Base-by-base conservation (phyloP, 148 eudicot species). In the Chenopodium suecicum region DNA sequence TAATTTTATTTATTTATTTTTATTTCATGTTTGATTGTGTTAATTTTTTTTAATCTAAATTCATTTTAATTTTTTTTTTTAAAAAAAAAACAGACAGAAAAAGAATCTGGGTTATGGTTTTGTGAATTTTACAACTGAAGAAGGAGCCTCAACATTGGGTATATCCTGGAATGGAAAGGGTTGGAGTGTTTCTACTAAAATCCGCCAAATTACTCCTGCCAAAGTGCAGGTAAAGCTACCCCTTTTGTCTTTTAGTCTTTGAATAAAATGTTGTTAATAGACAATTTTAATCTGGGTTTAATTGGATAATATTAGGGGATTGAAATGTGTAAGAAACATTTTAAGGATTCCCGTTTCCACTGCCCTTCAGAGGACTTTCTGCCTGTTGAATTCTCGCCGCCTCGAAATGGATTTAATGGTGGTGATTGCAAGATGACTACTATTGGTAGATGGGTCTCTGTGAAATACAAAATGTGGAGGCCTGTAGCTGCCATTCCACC, bases 71-170 rank as follows among this genome's bases (percentile, higher is more conserved):
- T 56, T 0, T 13, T 5, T 12, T 54, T 37, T 37, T 2, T 37
- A 0, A 0, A 16, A 60, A 37, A 9, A 56, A 48, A 52, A 63
- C 29, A 82, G 84, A 1, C 20, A 22, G 4, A 12, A 58, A 5
- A 69, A 70, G 27, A 82, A 82, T 69, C 19, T 82, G 80, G 84
- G 84, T 4, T 82, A 76, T 68, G 84, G 76, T 58, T 82, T 82
- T 73, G 73, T 82, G 10, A 82, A 82, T 54, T 76, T 82, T 41
- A 82, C 80, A 5, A 69, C 47, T 44, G 31, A 0, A 14, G 70
- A 82, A 70, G 84, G 76, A 44, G 84, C 75, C 2, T 20, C 31
- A 19, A 77, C 7, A 0, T 44, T 82, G 76, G 31, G 17, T 56
- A 41, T 48, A 4, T 37, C n/a, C 63, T 82, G 84, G 84, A 82